A percentile compares a stretch with the other conserved stretches of the same genome.
Conservation (phyloP, 2,329 filamentous ascomycete species). For the Monilinia laxa region DNA sequence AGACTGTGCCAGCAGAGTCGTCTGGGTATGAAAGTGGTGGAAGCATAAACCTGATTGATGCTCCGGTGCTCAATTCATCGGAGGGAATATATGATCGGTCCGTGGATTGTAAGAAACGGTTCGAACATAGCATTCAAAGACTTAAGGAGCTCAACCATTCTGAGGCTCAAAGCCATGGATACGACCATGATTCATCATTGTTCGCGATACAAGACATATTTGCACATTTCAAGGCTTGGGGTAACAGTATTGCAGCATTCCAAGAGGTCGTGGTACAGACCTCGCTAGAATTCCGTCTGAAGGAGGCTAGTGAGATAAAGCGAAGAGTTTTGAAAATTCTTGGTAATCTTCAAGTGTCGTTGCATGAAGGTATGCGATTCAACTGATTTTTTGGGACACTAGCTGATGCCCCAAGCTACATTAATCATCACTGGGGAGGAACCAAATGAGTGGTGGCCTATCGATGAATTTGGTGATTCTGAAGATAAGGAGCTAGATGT, state of each 20-base stretch:
- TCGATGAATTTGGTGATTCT: slow-evolving; percentile 27
- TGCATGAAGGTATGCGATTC: slow-evolving; percentile 26
- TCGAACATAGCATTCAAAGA: not conserved
- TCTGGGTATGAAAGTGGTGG: not conserved
- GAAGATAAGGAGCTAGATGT: slow-evolving; percentile 23
- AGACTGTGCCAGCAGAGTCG: not conserved
- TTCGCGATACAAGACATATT: slow-evolving; percentile 24
- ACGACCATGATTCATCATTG: slow-evolving; percentile 23
- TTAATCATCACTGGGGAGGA: slow-evolving; percentile 29
- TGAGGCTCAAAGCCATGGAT: not conserved
- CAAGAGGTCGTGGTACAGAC: slow-evolving; percentile 24
- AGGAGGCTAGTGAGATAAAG: slow-evolving; percentile 31
- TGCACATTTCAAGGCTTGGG: slow-evolving; percentile 34
- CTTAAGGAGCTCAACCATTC: not conserved
- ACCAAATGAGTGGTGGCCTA: slow-evolving; percentile 30
- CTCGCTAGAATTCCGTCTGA: slow-evolving; percentile 33
- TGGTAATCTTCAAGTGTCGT: slow-evolving; percentile 29
- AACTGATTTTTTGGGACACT: not conserved
- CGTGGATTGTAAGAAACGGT: not conserved
- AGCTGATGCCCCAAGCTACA: slow-evolving; percentile 21
- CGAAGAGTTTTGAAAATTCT: slow-evolving; percentile 30
- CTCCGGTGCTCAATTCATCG: not conserved
- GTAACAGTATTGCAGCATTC: slow-evolving; percentile 33
- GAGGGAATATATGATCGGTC: slow-evolving; percentile 11
- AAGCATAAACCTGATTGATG: not conserved